Percentiles rank a stretch among this genome's conserved stretches.
Conservation (phyloP, 441 rosid genomes). For the Melastoma candidum region DNA sequence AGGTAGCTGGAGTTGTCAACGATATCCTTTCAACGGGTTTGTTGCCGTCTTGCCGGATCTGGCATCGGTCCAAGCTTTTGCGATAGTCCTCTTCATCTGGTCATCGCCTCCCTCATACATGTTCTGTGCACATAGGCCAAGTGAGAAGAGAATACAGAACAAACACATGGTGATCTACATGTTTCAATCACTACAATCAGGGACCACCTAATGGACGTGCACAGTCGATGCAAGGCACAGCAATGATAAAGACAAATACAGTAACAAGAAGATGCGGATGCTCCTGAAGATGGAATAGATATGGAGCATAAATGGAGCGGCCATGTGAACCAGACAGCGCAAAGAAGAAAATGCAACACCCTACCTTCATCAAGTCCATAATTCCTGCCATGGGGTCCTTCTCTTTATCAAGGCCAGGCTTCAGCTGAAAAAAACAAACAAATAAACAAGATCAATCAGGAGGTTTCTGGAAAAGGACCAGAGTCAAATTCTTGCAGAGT, state of each 20-base stretch:
- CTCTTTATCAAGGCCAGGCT: slow-evolving; percentile 57
- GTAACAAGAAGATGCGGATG: too few relatives aligned
- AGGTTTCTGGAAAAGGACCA: neutral
- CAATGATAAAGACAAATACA: too few relatives aligned
- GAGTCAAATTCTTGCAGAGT: too few relatives aligned
- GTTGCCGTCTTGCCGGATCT: slow-evolving; percentile 66
- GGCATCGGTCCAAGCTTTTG: slow-evolving; percentile 97
- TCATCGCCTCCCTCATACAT: slow-evolving; percentile 95
- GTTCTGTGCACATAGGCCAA: slow-evolving; percentile 33
- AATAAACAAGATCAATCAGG: neutral
- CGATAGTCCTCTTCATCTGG: slow-evolving; percentile 83
- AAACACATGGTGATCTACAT: too few relatives aligned
- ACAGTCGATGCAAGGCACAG: too few relatives aligned
- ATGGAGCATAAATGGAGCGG: too few relatives aligned
- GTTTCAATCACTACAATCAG: too few relatives aligned
- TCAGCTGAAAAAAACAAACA: slow-evolving; percentile 38
- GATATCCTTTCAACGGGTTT: slow-evolving; percentile 51
- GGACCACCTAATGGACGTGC: too few relatives aligned
- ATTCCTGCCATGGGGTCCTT: slow-evolving; percentile 93
- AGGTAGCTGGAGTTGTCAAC: slow-evolving; percentile 7
- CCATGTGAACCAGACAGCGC: too few relatives aligned
- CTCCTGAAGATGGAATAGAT: too few relatives aligned
- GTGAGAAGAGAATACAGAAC: too few relatives aligned
- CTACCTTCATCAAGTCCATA: slow-evolving; percentile 92
- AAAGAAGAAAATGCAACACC: too few relatives aligned